Evolutionary conservation across 352 stramenopile species (phyloP).

Genomic region (Thalassiosira delicatula): DNA sequence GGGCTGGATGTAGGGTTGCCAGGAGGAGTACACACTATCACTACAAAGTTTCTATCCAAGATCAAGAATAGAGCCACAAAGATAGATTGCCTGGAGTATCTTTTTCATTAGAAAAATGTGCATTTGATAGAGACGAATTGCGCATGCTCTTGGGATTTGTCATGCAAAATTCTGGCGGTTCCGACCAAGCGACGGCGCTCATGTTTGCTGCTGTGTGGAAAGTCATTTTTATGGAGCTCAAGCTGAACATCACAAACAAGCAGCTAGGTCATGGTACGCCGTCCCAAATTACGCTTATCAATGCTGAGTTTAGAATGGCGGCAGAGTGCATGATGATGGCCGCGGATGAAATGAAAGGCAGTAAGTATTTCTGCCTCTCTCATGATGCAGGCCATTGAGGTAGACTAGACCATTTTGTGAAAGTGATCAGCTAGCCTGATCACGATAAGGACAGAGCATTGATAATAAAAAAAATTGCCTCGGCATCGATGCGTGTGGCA

Average conservation of each 20-base stretch:
- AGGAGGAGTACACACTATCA: neutral
- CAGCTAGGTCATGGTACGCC: neutral
- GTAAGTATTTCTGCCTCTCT: neutral
- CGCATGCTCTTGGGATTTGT: neutral
- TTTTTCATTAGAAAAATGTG: neutral
- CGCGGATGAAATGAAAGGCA: neutral
- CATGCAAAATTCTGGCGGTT: neutral
- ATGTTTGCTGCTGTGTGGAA: neutral
- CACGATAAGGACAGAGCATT: neutral
- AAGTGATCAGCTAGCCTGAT: neutral
- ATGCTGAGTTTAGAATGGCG: neutral
- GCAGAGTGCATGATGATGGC: neutral
- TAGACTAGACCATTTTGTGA: neutral
- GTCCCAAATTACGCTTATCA: neutral
- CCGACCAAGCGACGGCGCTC: neutral
- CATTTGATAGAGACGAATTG: neutral
- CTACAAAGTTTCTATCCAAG: neutral
- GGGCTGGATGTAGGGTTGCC: neutral
- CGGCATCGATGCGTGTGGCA: neutral
- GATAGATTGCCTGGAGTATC: neutral
- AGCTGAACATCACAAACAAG: neutral
- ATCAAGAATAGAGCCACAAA: neutral
- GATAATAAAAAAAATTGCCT: neutral
- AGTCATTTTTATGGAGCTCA: neutral
- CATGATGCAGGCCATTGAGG: neutral